Base-by-base conservation (phyloP, 2,329 filamentous ascomycete species). In the Alternaria triticimaculans region DNA sequence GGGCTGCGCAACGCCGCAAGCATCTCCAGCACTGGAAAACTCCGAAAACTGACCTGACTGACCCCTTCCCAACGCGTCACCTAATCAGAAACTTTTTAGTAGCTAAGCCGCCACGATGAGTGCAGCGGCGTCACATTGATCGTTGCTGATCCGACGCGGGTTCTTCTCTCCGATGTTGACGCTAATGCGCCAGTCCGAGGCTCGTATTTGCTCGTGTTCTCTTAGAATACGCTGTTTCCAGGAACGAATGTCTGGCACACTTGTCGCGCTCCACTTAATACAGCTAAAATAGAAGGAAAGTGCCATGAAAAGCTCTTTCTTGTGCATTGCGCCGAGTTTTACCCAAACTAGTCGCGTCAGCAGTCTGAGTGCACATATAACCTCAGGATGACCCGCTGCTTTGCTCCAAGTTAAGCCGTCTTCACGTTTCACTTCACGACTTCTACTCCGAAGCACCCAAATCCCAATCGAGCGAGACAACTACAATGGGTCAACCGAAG, bases 401-500 rank as follows among this genome's bases (percentile, higher is more conserved):
- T 1, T 51, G 26, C 20, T 51, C 12, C 1, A 3, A 11, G 30
- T 5, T 51, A 33, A 15, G 1, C 4, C 48, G 7, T 33, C 6
- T 9, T 20, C 5, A 51, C 48, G 4, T 2, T 18, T 46, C 6
- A 5, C 18, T 15, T 3, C 21, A 1, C 44, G 12, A 23, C 6
- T 1, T 21, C 12, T 3, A 25, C 11, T 23, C 2, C 20, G 1
- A 23, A n/a, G 6, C 5, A 6, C 0, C 12, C 0, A 0, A 46
- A 2, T 21, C 4, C 7, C 11, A 51, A 5, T 7, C 48, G n/a
- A 30, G 20, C 18, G 18, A 15, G 6, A 5, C 6, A 21, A 18
- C 1, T 1, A 11, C 2, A 5, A 51, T 51, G 48, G 26, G 48
- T 15, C 26, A 20, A 11, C 18, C 26, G 6, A 20, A 21, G 20